Base-by-base conservation (phyloP, 2,329 filamentous ascomycete species). In the Fusarium acutatum region DNA sequence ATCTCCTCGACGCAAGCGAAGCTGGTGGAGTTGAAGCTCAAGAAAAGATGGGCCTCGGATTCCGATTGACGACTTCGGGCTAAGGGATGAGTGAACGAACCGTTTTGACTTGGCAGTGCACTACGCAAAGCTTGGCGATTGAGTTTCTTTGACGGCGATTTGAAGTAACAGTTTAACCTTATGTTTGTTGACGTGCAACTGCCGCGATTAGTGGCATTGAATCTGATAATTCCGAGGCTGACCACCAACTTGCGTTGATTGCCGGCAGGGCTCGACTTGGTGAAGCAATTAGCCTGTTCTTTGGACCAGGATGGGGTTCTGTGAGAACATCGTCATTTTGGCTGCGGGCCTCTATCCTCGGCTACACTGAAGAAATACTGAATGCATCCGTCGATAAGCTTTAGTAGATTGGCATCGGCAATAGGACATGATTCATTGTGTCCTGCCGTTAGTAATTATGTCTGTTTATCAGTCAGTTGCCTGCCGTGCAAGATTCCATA, bases 61-160 rank as follows among this genome's bases (percentile, higher is more conserved):
- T 62, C 54, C 54, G 64, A 69, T 69, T 65, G 59, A 65, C 66
- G 46, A 40, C 44, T 57, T 64, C 64, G 40, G 64, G 35, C 35
- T 28, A 28, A 32, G 9, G 41, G 12, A 32, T n/a, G 30, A 26
- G 22, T 12, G 24, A 24, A 17, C 24, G n/a, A 41, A 37, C 60
- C 40, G 47, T 52, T 32, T 53, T 61, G 37, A 34, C 53, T 68
- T 69, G 43, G 64, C 64, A 8, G 9, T 30, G n/a, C 35, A 49
- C 61, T 46, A 34, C 28, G 15, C 3, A 65, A 59, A 69, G 50
- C 67, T 69, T 69, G 67, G 67, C 65, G 40, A 54, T 52, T 46
- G 38, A 58, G 66, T 69, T 69, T 56, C 34, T 35, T 43, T 44
- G 7, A 26, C 30, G 13, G 9, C 28, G 30, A 12, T 40, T 64